A percentile compares a stretch with the other conserved stretches of the same genome.
Conservation (phyloP, 2,329 filamentous ascomycete species). For the Escovopsis weberi region DNA sequence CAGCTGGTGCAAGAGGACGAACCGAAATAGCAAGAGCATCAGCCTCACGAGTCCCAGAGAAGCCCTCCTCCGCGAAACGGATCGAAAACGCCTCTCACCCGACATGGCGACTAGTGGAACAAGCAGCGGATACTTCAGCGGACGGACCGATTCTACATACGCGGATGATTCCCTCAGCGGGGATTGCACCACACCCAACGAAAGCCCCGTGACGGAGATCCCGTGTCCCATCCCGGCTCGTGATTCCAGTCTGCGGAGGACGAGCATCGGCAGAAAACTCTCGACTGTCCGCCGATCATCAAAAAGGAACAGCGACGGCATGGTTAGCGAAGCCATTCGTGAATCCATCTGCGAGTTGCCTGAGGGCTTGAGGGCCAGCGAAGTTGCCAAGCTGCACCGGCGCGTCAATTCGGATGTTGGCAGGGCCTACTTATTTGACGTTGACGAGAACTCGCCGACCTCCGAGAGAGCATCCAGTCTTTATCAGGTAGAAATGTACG, state of each 20-base stretch:
- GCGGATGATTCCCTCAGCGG: slow-evolving; percentile 42
- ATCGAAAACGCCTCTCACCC: slow-evolving; percentile 38
- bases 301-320: slow-evolving; percentile 30
- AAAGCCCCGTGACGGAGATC: slow-evolving; percentile 16
- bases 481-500: slow-evolving; percentile 17
- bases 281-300: slow-evolving; percentile 35
- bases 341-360: slow-evolving; percentile 29
- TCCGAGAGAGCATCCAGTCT: slow-evolving; percentile 10
- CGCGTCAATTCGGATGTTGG: slow-evolving; percentile 5
- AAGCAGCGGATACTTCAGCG: slow-evolving; percentile 20
- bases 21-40: slow-evolving; percentile 40
- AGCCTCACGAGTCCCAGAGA: slow-evolving; percentile 66
- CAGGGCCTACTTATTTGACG: slow-evolving; percentile 4
- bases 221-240: slow-evolving; percentile 47
- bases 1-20: slow-evolving; percentile 46
- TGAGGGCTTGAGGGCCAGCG: slow-evolving; percentile 15
- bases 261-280: slow-evolving; percentile 36
- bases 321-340: slow-evolving; percentile 24
- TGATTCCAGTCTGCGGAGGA: slow-evolving; percentile 53
- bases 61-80: slow-evolving; percentile 38
- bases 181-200: slow-evolving; percentile 25
- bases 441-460: slow-evolving; percentile 9
- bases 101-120: slow-evolving; percentile 12
- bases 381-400: slow-evolving; percentile 8
- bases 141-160: slow-evolving; percentile 32